These are phyloP conservation scores for Amaranthus cruentus DNA, from an alignment of 148 eudicot genomes.

Conservation along the genomic window DNA sequence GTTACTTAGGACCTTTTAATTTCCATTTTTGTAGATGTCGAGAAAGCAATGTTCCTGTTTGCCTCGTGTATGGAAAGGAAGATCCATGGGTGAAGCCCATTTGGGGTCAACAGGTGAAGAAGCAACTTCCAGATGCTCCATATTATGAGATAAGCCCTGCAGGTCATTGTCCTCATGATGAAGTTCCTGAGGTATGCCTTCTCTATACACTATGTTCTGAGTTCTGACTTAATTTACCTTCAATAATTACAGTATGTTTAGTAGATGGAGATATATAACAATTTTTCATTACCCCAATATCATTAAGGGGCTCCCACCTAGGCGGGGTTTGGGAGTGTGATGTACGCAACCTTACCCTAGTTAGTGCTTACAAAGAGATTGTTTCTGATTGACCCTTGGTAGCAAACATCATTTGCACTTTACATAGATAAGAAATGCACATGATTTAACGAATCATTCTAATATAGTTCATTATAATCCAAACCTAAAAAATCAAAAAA, in stretches of 20 bases:
- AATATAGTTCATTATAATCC: too few species aligned
- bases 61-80: constrained; percentile 89
- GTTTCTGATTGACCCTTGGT: too few species aligned
- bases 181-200: constrained; percentile 83
- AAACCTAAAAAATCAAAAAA: too few species aligned
- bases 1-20: constrained; percentile 11
- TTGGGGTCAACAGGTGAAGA: constrained; percentile 83
- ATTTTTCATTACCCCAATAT: too few species aligned
- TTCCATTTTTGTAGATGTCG: constrained; percentile 43
- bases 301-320: too few species aligned
- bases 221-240: neutral
- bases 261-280: too few species aligned
- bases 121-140: constrained; percentile 74
- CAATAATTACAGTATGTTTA: neutral
- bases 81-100: constrained; percentile 96
- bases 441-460: too few species aligned
- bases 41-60: constrained; percentile 52
- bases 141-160: constrained; percentile 93
- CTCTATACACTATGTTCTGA: neutral
- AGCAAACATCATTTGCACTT: too few species aligned
- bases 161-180: constrained; percentile 99
- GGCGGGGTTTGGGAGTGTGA: too few species aligned
- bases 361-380: too few species aligned
- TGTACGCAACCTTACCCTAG: too few species aligned
- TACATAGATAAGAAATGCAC: too few species aligned